Conservation (phyloP, 495 filamentous ascomycete genomes). For the Neurospora discreta region DNA sequence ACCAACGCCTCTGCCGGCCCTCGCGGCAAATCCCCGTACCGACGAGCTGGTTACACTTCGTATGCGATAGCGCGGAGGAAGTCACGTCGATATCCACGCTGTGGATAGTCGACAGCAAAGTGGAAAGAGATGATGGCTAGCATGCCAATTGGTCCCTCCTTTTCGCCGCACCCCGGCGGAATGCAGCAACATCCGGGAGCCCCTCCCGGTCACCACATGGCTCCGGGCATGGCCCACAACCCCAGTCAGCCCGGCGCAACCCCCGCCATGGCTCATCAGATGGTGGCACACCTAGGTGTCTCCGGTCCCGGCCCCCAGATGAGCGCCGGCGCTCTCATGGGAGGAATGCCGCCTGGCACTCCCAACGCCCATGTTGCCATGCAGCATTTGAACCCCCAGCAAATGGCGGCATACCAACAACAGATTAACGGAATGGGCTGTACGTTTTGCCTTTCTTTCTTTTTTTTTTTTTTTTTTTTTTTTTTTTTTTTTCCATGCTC, state of each 20-base stretch:
- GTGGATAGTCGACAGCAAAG: constrained; percentile 36
- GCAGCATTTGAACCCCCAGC: constrained; percentile 62
- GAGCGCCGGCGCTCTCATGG: constrained; percentile 66
- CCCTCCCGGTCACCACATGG: constrained; percentile 59
- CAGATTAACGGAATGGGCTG: constrained; percentile 23
- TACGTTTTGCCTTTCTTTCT: constrained; percentile 8
- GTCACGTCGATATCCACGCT: constrained; percentile 37
- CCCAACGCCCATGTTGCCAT: constrained; percentile 64
- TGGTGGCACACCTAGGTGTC: constrained; percentile 66
- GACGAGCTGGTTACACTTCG: constrained; percentile 15
- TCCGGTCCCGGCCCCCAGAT: constrained; percentile 72
- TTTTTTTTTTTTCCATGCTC: not conserved
- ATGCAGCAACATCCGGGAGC: constrained; percentile 65
- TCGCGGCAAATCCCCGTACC: not conserved
- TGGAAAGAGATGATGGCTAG: constrained; percentile 45
- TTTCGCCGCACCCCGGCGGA: constrained; percentile 55
- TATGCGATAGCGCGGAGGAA: constrained; percentile 31
- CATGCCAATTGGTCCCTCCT: constrained; percentile 53
- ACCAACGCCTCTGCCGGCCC: not conserved
- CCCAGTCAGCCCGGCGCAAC: constrained; percentile 57
- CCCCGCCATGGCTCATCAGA: constrained; percentile 60
- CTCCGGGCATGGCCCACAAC: constrained; percentile 45
- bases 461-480: not conserved
- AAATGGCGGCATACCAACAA: constrained; percentile 52
- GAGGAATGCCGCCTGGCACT: constrained; percentile 64